Base-by-base conservation (phyloP, 163 green algal species). In the Volvox carteri region DNA sequence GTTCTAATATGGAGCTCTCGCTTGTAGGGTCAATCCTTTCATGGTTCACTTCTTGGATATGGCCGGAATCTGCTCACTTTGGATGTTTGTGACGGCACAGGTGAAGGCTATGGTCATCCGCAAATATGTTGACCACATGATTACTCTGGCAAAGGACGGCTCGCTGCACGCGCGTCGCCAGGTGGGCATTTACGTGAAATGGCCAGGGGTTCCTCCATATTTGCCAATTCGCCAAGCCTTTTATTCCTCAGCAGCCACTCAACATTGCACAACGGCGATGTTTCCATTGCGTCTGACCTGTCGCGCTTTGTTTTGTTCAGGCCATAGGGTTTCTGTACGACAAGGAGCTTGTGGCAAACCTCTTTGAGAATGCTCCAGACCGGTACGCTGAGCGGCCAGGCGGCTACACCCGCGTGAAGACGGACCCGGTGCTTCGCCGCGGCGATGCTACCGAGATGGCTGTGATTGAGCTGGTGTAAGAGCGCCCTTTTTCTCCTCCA, bases 51-150 rank as follows among this genome's bases (percentile, higher is more conserved):
- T n/a, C n/a, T n/a, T n/a, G n/a, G n/a, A n/a, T n/a, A n/a, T n/a
- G n/a, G n/a, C n/a, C 7, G 54, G 54, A 23, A 11, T 30, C 19
- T 39, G 60, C 60, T 72, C 30, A 75, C 65, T 19, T 25, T 75
- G 3, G 65, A 42, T 48, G 30, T 35, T 68, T 48, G 30, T 58
- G 16, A 28, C 56, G 39, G 70, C 39, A 78, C 93, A 98, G 96
- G 86, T 95, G 5, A 95, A 96, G 80, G 98, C 98, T 74, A 99
- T 99, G 92, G 98, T 97, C 19, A 97, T 99, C 60, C 93, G 97
- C 54, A 98, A 98, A 84, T 96, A 97, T 75, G 97, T 99, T 41
- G 98, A 99, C 91, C 97, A 99, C 86, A 99, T 99, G 95, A 99
- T 99, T 80, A 96, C 94, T 25, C 94, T 99, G 76, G 98, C 98